Evolutionary conservation across 2,329 filamentous ascomycete genomes (phyloP), one percentile per base, ranked within the genome.

Genomic region (Ilyonectria destructans): DNA sequence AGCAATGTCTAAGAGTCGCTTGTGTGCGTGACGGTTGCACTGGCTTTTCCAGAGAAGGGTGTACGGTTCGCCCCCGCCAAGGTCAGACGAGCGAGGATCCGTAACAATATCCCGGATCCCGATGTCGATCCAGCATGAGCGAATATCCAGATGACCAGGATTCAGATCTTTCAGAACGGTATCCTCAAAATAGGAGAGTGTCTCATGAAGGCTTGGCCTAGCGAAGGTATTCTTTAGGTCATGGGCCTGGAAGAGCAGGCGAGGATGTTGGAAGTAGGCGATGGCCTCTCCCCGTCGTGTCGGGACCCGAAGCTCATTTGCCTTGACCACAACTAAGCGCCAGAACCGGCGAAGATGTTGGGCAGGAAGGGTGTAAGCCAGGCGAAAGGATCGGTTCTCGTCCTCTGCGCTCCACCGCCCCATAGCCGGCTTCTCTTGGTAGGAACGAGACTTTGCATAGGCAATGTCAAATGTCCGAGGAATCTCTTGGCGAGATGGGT

Each of bases 1-100:
- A 21, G 12, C 12, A 21, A 49, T 23, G 3, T 49, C 13, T 12
- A 23, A 23, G 6, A 49, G 46, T 23, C 15, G n/a, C 6, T 23
- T 6, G 12, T 49, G n/a, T 21, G 21, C 12, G 46, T 23, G n/a
- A 19, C 23, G n/a, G 21, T 49, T 12, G 15, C 15, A 52, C 21
- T 52, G 8, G 23, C 49, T 17, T 52, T 52, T 52, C 23, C 23
- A 52, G 7, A 52, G 49, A 12, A 49, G 46, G n/a, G 46, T 49
- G 12, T 21, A 49, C n/a, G 46, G 46, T 12, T 49, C n/a, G 21
- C 10, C 12, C 19, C n/a, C 12, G 6, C 23, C 12, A 35, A 35
- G 33, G 8, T 35, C 33, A 9, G 8, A 5, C 33, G 8, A 13
- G 8, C 33, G 2, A 35, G 33, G 8, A 13, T 13, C 12, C 8